Percentiles rank a stretch among this genome's conserved stretches.
Conservation (phyloP, 495 filamentous ascomycete species). For the Patellaria atrata region DNA sequence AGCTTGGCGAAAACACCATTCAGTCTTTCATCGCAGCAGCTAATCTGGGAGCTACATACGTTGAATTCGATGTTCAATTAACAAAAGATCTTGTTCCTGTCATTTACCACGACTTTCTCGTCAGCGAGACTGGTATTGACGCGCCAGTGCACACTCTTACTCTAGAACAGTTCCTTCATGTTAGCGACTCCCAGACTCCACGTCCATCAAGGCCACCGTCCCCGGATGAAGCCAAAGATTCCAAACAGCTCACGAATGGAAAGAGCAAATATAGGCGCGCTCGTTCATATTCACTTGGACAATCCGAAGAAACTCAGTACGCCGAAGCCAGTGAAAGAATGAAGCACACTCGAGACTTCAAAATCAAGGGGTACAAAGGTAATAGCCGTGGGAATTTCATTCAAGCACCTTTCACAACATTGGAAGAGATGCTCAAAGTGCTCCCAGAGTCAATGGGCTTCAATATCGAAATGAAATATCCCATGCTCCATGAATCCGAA, state of each 20-base stretch:
- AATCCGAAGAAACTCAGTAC: slow-evolving; percentile 23
- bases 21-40: slow-evolving; percentile 91
- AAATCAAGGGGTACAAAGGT: slow-evolving; percentile 84
- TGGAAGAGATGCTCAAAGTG: slow-evolving; percentile 83
- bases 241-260: slow-evolving; percentile 3
- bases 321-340: slow-evolving; percentile 56
- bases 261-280: slow-evolving; percentile 8
- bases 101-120: slow-evolving; percentile 97
- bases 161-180: slow-evolving; percentile 82
- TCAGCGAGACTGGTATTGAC: slow-evolving; percentile 96
- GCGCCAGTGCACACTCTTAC: slow-evolving; percentile 92
- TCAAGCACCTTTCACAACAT: slow-evolving; percentile 83
- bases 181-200: slow-evolving; percentile 45
- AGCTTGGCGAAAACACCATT: slow-evolving; percentile 84
- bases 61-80: slow-evolving; percentile 89
- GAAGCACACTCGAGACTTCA: slow-evolving; percentile 93
- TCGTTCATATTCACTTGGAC: slow-evolving; percentile 28
- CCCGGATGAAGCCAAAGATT: slow-evolving; percentile 22
- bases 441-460: slow-evolving; percentile 73
- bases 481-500: slow-evolving; percentile 87
- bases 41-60: slow-evolving; percentile 80
- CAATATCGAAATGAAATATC: slow-evolving; percentile 99
- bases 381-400: slow-evolving; percentile 90
- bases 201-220: slow-evolving; percentile 32
- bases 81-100: slow-evolving; percentile 98